phyloP scores from a whole-genome alignment of 202 grass and related monocot genomes.

The Brachypodium distachyon region DNA sequence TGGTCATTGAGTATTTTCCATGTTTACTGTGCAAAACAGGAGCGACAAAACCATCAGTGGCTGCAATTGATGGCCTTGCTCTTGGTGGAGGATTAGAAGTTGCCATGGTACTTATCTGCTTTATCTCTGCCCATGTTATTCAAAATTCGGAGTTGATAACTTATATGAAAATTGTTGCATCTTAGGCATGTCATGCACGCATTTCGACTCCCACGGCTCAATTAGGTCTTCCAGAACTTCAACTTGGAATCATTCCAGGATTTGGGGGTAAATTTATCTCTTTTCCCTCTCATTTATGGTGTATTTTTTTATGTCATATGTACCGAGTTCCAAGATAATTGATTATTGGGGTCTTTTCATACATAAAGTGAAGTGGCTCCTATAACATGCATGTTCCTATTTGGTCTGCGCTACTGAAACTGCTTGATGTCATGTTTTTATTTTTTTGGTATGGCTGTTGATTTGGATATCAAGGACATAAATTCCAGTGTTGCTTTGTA shows the following conservation, averaged over 20 bases:
- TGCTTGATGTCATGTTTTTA: not conserved
- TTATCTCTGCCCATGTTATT: not conserved
- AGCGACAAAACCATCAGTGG: conserved; percentile 86
- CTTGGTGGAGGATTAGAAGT: conserved; percentile 88
- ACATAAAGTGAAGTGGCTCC: not conserved
- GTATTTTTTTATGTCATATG: not conserved
- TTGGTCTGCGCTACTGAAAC: not conserved
- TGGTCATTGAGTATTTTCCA: not conserved
- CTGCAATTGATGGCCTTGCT: conserved; percentile 89
- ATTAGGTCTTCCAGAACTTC: conserved; percentile 85
- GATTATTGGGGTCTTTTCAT: not conserved
- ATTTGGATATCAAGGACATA: not conserved
- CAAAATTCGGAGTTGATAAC: not conserved
- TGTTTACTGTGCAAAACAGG: conserved; percentile 30
- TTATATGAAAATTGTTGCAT: not conserved
- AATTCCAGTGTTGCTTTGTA: not conserved
- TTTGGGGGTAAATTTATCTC: conserved; percentile 68
- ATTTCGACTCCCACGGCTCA: conserved; percentile 79
- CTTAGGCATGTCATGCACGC: conserved; percentile 91
- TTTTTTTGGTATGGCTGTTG: not conserved
- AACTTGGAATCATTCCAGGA: conserved; percentile 84
- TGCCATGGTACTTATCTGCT: conserved; percentile 60
- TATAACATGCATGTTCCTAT: not conserved
- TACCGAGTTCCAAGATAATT: not conserved
- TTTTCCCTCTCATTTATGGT: not conserved